phyloP scores from a whole-genome alignment of 1,284 basidiomycete species.

The Papiliotrema nemorosa region DNA sequence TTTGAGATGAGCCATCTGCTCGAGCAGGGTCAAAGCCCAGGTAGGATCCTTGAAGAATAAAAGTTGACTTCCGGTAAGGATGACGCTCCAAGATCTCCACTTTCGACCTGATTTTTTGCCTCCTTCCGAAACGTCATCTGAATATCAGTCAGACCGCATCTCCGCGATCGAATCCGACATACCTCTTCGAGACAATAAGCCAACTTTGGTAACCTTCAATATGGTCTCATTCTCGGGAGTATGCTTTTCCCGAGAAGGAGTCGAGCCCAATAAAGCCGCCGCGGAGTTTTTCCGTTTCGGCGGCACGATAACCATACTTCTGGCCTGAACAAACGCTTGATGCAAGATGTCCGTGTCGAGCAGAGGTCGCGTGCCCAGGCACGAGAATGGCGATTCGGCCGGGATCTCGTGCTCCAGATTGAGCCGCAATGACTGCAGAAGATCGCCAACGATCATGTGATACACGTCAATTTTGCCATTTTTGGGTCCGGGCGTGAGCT shows the following conservation, averaged over 20 bases:
- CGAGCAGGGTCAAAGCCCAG: conserved; percentile 61
- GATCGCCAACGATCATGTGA: conserved; percentile 75
- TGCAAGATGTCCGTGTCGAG: conserved; percentile 70
- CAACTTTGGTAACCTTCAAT: conserved; percentile 77
- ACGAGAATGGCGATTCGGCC: conserved; percentile 67
- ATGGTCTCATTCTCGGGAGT: conserved; percentile 31
- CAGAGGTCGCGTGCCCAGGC: conserved; percentile 64
- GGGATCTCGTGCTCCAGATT: conserved; percentile 66
- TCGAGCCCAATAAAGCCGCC: conserved; percentile 5
- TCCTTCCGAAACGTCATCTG: conserved; percentile 69
- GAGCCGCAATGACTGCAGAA: conserved; percentile 71
- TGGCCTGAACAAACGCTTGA: conserved; percentile 65
- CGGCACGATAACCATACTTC: conserved; percentile 58
- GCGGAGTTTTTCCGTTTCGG: conserved; percentile 6
- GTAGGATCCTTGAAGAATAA: conserved; percentile 84
- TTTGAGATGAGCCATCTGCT: conserved; percentile 51
- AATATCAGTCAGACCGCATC: conserved; percentile 6
- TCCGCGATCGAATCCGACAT: conserved; percentile 7
- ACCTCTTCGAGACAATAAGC: conserved; percentile 73
- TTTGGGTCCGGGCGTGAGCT: conserved; percentile 47
- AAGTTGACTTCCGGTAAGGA: conserved; percentile 85
- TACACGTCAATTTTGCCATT: conserved; percentile 82
- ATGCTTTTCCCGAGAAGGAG: not conserved
- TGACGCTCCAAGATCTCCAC: conserved; percentile 82
- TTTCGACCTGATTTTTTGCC: conserved; percentile 75